A percentile compares a stretch with the other conserved stretches of the same genome.
Conservation (phyloP, 148 eudicot species). For the Rhododendron mucronatum region DNA sequence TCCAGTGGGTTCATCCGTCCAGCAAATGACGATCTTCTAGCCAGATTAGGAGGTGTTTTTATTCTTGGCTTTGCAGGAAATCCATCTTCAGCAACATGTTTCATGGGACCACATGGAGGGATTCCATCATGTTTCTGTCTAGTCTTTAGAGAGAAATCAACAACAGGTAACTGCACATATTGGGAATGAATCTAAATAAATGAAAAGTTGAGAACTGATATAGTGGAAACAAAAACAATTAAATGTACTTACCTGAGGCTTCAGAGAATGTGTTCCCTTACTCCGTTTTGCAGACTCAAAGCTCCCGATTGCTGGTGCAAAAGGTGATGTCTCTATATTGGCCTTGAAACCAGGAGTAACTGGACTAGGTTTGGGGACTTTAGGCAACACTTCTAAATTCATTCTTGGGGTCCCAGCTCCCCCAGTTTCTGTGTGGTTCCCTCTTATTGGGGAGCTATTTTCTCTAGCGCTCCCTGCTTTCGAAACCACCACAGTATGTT, state of each 20-base stretch:
- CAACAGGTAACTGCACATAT: conserved; percentile 49
- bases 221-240: neutral
- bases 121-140: conserved; percentile 60
- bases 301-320: conserved; percentile 42
- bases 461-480: conserved; percentile 87
- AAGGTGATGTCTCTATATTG: conserved; percentile 35
- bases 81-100: conserved; percentile 53
- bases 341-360: conserved; percentile 61
- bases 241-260: conserved; percentile 62
- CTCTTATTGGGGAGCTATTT: conserved; percentile 85
- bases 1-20: conserved; percentile 44
- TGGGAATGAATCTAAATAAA: neutral
- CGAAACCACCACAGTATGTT: conserved; percentile 50
- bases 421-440: conserved; percentile 35
- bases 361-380: conserved; percentile 51
- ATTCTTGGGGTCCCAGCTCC: conserved; percentile 35
- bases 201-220: neutral
- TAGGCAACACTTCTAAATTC: conserved; percentile 51
- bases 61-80: conserved; percentile 44
- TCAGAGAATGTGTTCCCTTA: conserved; percentile 54
- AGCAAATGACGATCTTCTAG: conserved; percentile 59
- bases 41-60: conserved; percentile 71
- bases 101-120: conserved; percentile 40
- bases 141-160: conserved; percentile 64
- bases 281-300: conserved; percentile 54